A percentile compares a stretch with the other conserved stretches of the same genome.
These are phyloP conservation scores for Taphrina betulina DNA, from an alignment of 1,139 yeast genomes.

Conservation along the genomic window DNA sequence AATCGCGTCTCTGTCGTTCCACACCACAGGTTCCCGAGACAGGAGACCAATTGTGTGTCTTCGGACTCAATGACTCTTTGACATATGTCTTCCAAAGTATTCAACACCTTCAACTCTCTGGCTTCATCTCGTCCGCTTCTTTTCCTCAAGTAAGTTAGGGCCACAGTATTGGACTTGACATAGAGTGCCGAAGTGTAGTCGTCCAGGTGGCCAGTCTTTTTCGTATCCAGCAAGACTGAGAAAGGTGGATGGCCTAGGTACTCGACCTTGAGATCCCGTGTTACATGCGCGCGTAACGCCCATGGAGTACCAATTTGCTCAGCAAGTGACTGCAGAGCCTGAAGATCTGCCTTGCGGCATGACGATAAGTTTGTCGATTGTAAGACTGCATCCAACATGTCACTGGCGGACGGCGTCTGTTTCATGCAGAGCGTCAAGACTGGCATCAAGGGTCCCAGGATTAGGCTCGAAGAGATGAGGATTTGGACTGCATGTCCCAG, in stretches of 20 bases:
- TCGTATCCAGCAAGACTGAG: background rate
- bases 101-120: background rate
- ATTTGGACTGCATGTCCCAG: conserved; percentile 29
- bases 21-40: background rate
- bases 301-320: conserved; percentile 2
- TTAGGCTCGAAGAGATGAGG: background rate
- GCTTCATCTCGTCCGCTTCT: background rate
- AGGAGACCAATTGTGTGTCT: background rate
- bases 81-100: background rate
- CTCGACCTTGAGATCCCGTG: background rate
- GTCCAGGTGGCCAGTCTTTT: conserved; percentile 1
- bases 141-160: background rate
- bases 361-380: background rate
- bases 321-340: conserved; percentile 7
- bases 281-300: conserved; percentile 3
- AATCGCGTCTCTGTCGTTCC: background rate
- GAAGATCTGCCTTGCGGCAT: conserved; percentile 17
- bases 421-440: conserved; percentile 8
- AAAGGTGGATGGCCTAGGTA: background rate
- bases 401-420: conserved; percentile 3
- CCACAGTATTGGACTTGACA: background rate
- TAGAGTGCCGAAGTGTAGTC: conserved; percentile 7
- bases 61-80: background rate
- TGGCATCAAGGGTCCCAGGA: conserved; percentile 15
- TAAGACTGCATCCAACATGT: conserved; percentile 5